phyloP scores from a whole-genome alignment of 2,329 filamentous ascomycete genomes.

The Cladosporium sphaerospermum region DNA sequence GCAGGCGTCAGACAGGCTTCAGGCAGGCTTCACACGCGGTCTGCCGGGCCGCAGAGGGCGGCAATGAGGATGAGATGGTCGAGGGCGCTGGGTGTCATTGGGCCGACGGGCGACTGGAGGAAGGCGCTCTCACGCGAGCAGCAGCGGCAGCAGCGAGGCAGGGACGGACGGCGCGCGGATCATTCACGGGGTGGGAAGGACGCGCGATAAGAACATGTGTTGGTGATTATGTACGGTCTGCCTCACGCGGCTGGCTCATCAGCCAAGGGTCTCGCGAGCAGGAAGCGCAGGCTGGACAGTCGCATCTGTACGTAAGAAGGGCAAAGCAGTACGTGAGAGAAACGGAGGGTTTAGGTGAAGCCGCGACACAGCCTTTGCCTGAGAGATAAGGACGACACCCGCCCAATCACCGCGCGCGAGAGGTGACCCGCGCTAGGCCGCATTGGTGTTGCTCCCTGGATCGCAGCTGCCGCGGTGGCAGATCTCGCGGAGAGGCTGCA shows the following conservation, averaged over 20 bases:
- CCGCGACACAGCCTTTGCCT: conserved; percentile 10
- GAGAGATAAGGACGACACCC: conserved; percentile 3
- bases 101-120: background rate
- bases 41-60: conserved; percentile 24
- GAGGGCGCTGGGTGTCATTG: conserved; percentile 32
- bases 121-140: too few relatives aligned
- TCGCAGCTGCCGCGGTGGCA: too few relatives aligned
- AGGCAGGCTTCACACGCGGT: conserved; percentile 15
- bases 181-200: background rate
- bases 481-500: too few relatives aligned
- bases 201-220: background rate
- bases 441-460: background rate
- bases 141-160: background rate
- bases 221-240: background rate
- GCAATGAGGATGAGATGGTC: conserved; percentile 30
- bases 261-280: conserved; percentile 6
- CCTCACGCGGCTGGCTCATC: background rate
- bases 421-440: background rate
- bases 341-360: conserved; percentile 8
- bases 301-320: conserved; percentile 15
- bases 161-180: background rate
- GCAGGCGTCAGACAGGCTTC: background rate
- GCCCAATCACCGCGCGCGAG: background rate
- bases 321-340: conserved; percentile 16
- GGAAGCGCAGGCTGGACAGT: too few relatives aligned